These are phyloP conservation scores for Aaosphaeria arxii DNA, from an alignment of 2,329 filamentous ascomycete species.

Conservation along the genomic window DNA sequence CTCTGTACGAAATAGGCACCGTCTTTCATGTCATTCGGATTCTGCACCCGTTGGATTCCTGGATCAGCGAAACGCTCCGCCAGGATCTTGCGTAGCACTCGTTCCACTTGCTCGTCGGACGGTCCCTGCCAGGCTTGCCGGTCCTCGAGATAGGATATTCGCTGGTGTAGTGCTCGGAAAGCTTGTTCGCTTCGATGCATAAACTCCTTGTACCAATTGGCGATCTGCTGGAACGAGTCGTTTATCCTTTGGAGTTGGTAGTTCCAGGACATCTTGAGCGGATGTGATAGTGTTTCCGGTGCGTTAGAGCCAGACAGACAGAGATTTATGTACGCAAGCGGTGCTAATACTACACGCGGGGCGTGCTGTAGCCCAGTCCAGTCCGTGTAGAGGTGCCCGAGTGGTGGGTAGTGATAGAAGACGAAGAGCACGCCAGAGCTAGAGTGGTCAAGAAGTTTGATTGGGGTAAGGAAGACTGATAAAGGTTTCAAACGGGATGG, in stretches of 20 bases:
- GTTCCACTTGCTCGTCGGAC: slow-evolving; percentile 33
- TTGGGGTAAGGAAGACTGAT: neutral
- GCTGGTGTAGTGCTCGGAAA: slow-evolving; percentile 25
- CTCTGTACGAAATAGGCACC: slow-evolving; percentile 17
- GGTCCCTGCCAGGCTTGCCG: slow-evolving; percentile 18
- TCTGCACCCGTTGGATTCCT: slow-evolving; percentile 5
- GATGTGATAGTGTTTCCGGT: no score
- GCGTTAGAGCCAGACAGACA: no score
- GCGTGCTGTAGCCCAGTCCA: no score
- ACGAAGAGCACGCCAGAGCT: neutral
- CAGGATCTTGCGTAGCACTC: slow-evolving; percentile 33
- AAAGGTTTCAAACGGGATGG: slow-evolving; percentile 6
- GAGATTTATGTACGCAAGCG: no score
- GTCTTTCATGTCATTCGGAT: slow-evolving; percentile 10
- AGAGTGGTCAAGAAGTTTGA: neutral
- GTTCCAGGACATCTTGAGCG: slow-evolving; percentile 25
- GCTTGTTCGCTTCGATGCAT: slow-evolving; percentile 28
- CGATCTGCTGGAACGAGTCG: slow-evolving; percentile 29
- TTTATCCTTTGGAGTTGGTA: slow-evolving; percentile 32
- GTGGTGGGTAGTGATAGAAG: neutral
- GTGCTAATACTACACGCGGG: no score
- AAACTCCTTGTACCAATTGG: slow-evolving; percentile 30
- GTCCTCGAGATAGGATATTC: slow-evolving; percentile 23
- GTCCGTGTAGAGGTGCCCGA: no score
- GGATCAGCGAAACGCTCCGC: slow-evolving; percentile 25